These are phyloP conservation scores for Lyophyllum shimeji DNA, from an alignment of 768 basidiomycete species.

Conservation along the genomic window DNA sequence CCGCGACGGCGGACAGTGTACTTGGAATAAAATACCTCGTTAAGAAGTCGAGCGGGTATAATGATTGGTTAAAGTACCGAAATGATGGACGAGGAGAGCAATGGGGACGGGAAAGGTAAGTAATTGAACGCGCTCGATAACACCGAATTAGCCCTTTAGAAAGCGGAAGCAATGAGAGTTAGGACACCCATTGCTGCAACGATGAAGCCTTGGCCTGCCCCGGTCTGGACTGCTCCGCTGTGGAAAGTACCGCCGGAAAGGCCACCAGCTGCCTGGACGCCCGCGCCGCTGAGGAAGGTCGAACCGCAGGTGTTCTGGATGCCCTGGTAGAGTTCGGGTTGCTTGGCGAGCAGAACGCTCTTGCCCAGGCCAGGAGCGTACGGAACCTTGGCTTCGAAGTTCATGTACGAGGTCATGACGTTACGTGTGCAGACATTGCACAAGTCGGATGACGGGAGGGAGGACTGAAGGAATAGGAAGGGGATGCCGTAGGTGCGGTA, in stretches of 20 bases:
- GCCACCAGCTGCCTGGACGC: slow-evolving; percentile 66
- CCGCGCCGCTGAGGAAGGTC: slow-evolving; percentile 64
- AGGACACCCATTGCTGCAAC: slow-evolving; percentile 15
- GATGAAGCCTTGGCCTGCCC: slow-evolving; percentile 21
- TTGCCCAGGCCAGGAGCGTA: slow-evolving; percentile 74
- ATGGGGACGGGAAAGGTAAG: slow-evolving; percentile 8
- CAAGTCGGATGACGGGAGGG: slow-evolving; percentile 47
- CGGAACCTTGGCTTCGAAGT: slow-evolving; percentile 66
- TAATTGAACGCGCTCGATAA: slow-evolving; percentile 11
- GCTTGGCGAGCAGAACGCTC: slow-evolving; percentile 65
- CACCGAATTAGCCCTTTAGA: slow-evolving; percentile 14
- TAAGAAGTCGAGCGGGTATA: slow-evolving; percentile 23
- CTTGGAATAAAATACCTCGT: slow-evolving; percentile 18
- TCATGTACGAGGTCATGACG: slow-evolving; percentile 74
- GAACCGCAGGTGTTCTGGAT: slow-evolving; percentile 65
- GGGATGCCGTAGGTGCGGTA: slow-evolving; percentile 62
- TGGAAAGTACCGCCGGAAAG: slow-evolving; percentile 37
- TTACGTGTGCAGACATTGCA: slow-evolving; percentile 84
- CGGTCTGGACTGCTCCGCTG: slow-evolving; percentile 23
- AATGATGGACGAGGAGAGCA: slow-evolving; percentile 14
- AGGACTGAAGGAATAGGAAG: slow-evolving; percentile 76
- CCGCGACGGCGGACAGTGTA: slow-evolving; percentile 9
- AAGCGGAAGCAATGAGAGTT: slow-evolving; percentile 14
- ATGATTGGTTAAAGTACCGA: slow-evolving; percentile 19
- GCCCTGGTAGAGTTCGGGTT: slow-evolving; percentile 62